phyloP scores from a whole-genome alignment of 495 filamentous ascomycete genomes.

The Trichocladium uniseriatum region DNA sequence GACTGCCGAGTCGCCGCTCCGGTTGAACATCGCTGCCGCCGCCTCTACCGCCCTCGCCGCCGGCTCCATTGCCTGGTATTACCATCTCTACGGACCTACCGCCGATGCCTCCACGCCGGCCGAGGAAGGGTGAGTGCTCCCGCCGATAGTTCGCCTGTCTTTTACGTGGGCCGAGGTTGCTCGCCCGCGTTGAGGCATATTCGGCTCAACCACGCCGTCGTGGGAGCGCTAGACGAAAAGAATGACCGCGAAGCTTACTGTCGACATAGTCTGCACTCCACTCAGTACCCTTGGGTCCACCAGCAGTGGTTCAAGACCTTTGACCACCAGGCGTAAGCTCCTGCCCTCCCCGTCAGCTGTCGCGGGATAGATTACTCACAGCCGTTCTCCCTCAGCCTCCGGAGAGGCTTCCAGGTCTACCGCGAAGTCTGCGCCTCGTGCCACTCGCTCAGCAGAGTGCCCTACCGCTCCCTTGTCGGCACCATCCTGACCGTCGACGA shows the following conservation, averaged over 20 bases:
- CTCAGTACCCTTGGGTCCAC: constrained; percentile 95
- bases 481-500: constrained; percentile 91
- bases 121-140: constrained; percentile 86
- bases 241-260: constrained; percentile 19
- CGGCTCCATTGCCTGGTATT: constrained; percentile 90
- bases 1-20: constrained; percentile 49
- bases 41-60: constrained; percentile 76
- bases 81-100: constrained; percentile 83
- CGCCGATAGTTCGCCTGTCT: neutral
- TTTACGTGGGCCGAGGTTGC: constrained; percentile 16
- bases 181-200: constrained; percentile 28
- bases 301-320: constrained; percentile 83
- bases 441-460: constrained; percentile 90
- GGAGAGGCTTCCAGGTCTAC: constrained; percentile 99
- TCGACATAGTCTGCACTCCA: constrained; percentile 69
- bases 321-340: constrained; percentile 84
- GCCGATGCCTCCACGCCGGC: constrained; percentile 81
- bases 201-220: constrained; percentile 9
- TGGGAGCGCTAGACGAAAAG: neutral
- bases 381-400: constrained; percentile 53
- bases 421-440: constrained; percentile 96
- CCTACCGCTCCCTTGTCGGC: constrained; percentile 89
- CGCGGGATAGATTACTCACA: constrained; percentile 1
- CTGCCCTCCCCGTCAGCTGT: neutral
- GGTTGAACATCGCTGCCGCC: constrained; percentile 68